Evolutionary conservation across 106 monocot genomes (phyloP).

Genomic region (Alisma plantagoaquatica): DNA sequence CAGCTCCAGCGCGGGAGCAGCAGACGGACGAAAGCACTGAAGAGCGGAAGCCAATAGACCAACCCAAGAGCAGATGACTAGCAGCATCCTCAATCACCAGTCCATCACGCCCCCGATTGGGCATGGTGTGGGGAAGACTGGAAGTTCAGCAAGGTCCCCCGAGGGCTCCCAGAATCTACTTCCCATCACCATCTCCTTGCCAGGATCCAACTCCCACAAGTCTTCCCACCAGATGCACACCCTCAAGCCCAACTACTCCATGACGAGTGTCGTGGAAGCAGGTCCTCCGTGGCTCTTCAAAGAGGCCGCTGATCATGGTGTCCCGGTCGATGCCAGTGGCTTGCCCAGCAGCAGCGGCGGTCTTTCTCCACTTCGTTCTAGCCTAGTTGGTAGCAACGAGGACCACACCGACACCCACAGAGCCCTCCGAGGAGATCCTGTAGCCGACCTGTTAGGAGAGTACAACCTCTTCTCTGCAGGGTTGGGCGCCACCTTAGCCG

Average conservation of each 20-base stretch:
- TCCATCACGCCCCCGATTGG: not conserved
- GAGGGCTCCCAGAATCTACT: not conserved
- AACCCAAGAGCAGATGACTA: not conserved
- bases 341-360: not conserved
- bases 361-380: not conserved
- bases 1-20: no score
- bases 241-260: not conserved
- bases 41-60: no score
- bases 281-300: not conserved
- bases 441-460: not conserved
- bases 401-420: not conserved
- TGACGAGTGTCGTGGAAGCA: not conserved
- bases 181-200: no score
- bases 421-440: not conserved
- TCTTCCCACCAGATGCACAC: not conserved
- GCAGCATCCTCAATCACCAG: not conserved
- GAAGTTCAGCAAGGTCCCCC: not conserved
- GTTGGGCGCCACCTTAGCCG: conserved; percentile 11
- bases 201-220: not conserved
- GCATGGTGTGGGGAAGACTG: not conserved
- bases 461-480: not conserved
- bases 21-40: no score
- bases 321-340: not conserved
- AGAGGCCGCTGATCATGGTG: not conserved
- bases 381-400: not conserved